phyloP scores from a whole-genome alignment of 2,329 filamentous ascomycete species.

The Thelonectria blattea region DNA sequence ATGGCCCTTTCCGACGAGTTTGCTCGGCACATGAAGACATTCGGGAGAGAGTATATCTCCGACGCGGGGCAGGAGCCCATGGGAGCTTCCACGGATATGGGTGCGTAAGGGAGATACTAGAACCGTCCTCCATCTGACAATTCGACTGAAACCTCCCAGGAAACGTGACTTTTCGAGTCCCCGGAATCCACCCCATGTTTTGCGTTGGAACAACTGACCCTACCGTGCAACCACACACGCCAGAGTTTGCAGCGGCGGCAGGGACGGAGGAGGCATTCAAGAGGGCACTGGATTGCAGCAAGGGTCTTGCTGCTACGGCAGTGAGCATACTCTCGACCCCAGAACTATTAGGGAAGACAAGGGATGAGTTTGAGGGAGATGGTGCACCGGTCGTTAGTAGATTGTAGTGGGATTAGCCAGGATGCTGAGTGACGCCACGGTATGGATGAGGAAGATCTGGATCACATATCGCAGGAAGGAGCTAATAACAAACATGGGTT shows the following conservation, averaged over 20 bases:
- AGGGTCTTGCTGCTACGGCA: constrained; percentile 32
- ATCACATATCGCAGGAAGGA: no score
- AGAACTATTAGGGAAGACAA: constrained; percentile 15
- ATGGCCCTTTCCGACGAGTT: constrained; percentile 20
- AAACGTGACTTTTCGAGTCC: constrained; percentile 31
- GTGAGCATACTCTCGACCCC: constrained; percentile 16
- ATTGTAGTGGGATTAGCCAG: constrained; percentile 4
- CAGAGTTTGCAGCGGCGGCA: constrained; percentile 27
- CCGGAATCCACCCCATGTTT: constrained; percentile 36
- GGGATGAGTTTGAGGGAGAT: constrained; percentile 24
- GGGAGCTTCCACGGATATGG: constrained; percentile 36
- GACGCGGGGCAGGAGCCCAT: constrained; percentile 25
- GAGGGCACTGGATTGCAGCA: constrained; percentile 29
- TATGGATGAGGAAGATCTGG: no score
- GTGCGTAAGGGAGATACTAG: neutral
- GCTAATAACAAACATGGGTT: no score
- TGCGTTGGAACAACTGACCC: constrained; percentile 28
- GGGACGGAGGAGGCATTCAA: constrained; percentile 23
- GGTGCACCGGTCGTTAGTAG: constrained; percentile 17
- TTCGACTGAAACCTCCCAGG: constrained; percentile 15
- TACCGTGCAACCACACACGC: constrained; percentile 27
- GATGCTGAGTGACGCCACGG: no score
- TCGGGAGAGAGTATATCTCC: constrained; percentile 21
- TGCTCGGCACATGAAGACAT: constrained; percentile 30
- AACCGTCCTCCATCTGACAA: no score